phyloP scores from a whole-genome alignment of 2,329 filamentous ascomycete species.

The Cercospora citrullina region DNA sequence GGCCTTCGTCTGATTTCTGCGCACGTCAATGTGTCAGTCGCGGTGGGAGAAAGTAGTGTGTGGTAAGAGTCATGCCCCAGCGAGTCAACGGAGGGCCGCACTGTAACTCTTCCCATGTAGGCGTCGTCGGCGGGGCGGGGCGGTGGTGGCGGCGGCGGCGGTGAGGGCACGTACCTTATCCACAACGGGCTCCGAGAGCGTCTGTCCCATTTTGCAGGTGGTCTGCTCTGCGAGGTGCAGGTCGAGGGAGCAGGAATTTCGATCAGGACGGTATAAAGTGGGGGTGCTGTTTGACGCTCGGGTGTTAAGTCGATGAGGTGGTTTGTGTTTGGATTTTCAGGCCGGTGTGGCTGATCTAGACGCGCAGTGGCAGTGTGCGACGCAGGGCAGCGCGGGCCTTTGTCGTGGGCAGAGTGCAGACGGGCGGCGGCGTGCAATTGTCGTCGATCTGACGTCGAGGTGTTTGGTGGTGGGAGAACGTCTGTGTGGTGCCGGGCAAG shows the following conservation, averaged over 20 bases:
- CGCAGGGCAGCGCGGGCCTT: not conserved
- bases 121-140: not conserved
- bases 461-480: not conserved
- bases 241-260: not conserved
- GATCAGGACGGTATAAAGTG: conserved; percentile 2
- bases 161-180: conserved; percentile 74
- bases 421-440: not conserved
- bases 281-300: not conserved
- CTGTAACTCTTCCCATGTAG: not conserved
- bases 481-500: not conserved
- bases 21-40: conserved; percentile 10
- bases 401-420: not conserved
- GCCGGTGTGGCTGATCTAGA: not conserved
- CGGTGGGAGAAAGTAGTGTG: not conserved
- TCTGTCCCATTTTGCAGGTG: conserved; percentile 82
- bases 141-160: conserved; percentile 5
- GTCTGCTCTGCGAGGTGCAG: not conserved
- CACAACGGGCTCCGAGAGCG: conserved; percentile 96
- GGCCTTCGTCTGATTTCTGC: conserved; percentile 82
- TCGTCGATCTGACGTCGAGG: not conserved
- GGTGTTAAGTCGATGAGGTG: not conserved
- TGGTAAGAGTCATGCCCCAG: not conserved
- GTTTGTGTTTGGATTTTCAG: not conserved
- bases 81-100: not conserved
- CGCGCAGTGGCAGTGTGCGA: not conserved